Evolutionary conservation across 75 land plant genomes (phyloP), one percentile per base, ranked within the genome.

Genomic region (Pinus taeda): DNA sequence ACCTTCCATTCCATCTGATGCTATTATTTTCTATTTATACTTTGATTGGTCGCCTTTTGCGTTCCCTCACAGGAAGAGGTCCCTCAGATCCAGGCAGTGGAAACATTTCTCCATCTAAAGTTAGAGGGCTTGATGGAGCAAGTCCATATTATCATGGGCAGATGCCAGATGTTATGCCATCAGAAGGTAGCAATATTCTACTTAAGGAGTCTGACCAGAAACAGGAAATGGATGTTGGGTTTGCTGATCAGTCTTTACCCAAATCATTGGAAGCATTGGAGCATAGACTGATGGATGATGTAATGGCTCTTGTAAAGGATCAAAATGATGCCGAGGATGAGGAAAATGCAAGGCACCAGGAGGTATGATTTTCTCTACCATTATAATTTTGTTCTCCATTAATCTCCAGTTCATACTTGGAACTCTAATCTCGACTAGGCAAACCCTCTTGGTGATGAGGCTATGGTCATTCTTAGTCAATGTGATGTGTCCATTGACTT

Each of bases 181-280:
- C 18, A 26, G 42, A 74, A 14, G 87, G 81, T 71, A 83, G 78
- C 64, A 70, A 49, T 55, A n/a, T 56, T n/a, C 63, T 53, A 49
- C 60, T 18, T 12, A 85, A 83, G 81, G 71, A 69, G 36, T 79
- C 75, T 49, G 59, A 75, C 37, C 83, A 69, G 60, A 80, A 78
- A 14, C 71, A 78, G 57, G 83, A 91, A 45, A 64, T 75, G 79
- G 83, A 80, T 8, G 29, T 73, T 71, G 45, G n/a, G n/a, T n/a
- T n/a, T n/a, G n/a, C n/a, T n/a, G n/a, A n/a, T n/a, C n/a, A n/a
- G n/a, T n/a, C n/a, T n/a, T n/a, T n/a, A n/a, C n/a, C n/a, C n/a
- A n/a, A n/a, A n/a, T n/a, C n/a, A n/a, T n/a, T n/a, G n/a, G n/a
- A n/a, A n/a, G n/a, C n/a, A n/a, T n/a, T n/a, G n/a, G n/a, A n/a